These are phyloP conservation scores for Tolypocladium amazonense DNA, from an alignment of 2,329 filamentous ascomycete species.

Conservation along the genomic window DNA sequence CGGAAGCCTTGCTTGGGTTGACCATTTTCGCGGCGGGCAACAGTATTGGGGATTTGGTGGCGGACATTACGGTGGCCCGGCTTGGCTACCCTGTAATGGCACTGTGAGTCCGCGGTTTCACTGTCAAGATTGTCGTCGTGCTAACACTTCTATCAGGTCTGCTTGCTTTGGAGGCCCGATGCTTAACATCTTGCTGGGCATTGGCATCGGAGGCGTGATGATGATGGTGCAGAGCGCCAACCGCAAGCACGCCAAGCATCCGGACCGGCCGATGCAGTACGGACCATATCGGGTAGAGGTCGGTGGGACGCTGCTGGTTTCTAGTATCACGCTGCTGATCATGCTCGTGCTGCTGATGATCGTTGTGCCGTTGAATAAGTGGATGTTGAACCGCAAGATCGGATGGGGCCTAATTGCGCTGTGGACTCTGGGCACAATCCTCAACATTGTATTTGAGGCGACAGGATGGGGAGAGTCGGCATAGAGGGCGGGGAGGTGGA, in stretches of 20 bases:
- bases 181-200: slow-evolving; percentile 91
- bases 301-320: slow-evolving; percentile 75
- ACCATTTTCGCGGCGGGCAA: slow-evolving; percentile 97
- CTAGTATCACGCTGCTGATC: slow-evolving; percentile 69
- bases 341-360: slow-evolving; percentile 72
- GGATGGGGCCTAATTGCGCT: slow-evolving; percentile 70
- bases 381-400: slow-evolving; percentile 74
- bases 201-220: slow-evolving; percentile 82
- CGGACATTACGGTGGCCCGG: slow-evolving; percentile 86
- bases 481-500: slow-evolving; percentile 1
- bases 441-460: slow-evolving; percentile 75
- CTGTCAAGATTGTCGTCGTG: neutral
- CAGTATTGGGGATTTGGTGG: slow-evolving; percentile 85
- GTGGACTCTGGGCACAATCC: slow-evolving; percentile 70
- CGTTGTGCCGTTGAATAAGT: slow-evolving; percentile 73
- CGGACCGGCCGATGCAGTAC: slow-evolving; percentile 52
- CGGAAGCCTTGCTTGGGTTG: slow-evolving; percentile 85
- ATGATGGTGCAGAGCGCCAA: slow-evolving; percentile 69
- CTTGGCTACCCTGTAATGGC: slow-evolving; percentile 97
- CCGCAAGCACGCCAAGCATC: slow-evolving; percentile 55
- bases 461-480: slow-evolving; percentile 36
- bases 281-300: slow-evolving; percentile 76
- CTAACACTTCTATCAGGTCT: slow-evolving; percentile 34
- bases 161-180: slow-evolving; percentile 98
- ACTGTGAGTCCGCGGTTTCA: slow-evolving; percentile 33